A percentile compares a stretch with the other conserved stretches of the same genome.
These are phyloP conservation scores for Endothia cerciana DNA, from an alignment of 2,329 filamentous ascomycete species.

Conservation along the genomic window DNA sequence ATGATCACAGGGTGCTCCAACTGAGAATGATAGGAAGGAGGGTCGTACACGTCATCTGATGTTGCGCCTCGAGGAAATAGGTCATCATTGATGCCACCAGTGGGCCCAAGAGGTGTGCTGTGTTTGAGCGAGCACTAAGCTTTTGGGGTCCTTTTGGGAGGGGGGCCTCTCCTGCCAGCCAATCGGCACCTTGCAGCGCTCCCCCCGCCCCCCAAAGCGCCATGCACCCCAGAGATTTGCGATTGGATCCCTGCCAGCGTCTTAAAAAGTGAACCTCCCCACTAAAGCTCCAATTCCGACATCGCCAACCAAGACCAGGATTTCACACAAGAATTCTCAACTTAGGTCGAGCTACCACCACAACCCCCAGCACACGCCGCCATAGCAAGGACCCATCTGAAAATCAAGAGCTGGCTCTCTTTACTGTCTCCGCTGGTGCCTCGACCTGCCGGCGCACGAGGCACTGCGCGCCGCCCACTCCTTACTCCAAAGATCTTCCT, in stretches of 20 bases:
- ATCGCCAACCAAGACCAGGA: background rate
- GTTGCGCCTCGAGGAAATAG: background rate
- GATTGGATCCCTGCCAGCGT: background rate
- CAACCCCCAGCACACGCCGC: background rate
- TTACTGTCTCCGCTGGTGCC: background rate
- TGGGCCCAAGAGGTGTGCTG: background rate
- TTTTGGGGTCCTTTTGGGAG: background rate
- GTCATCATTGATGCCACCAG: background rate
- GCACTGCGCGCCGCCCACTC: background rate
- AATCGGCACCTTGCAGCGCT: background rate
- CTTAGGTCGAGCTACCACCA: background rate
- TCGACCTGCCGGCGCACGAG: slow-evolving; percentile 8
- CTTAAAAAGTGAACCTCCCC: background rate
- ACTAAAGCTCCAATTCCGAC: slow-evolving; percentile 1
- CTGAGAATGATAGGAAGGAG: too few relatives aligned
- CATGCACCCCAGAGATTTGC: background rate
- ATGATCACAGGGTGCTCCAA: too few relatives aligned
- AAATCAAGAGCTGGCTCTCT: background rate
- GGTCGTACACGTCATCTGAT: background rate
- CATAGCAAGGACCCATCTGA: background rate
- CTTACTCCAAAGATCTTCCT: background rate
- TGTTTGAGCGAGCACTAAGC: background rate
- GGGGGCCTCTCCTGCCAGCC: background rate
- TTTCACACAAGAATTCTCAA: background rate
- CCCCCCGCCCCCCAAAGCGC: background rate